Evolutionary conservation across 331 rosid species (phyloP).

Genomic region (Rhamnella rubrinervis): DNA sequence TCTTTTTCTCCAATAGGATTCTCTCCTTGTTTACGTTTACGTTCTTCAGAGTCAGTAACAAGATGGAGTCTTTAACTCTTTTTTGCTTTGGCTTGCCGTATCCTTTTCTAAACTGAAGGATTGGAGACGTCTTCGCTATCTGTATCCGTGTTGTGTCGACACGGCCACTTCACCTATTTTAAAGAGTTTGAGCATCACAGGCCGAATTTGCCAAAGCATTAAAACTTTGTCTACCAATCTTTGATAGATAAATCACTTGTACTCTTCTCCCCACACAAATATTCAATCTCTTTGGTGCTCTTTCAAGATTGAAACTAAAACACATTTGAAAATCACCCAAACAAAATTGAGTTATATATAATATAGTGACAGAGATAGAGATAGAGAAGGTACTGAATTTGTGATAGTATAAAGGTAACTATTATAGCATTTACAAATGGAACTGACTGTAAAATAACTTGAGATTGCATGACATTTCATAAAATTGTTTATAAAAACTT

Average conservation of each 20-base stretch:
- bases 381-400: background rate
- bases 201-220: background rate
- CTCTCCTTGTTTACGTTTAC: too few relatives aligned
- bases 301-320: slow-evolving; percentile 10
- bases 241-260: background rate
- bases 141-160: too few relatives aligned
- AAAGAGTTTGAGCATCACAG: too few relatives aligned
- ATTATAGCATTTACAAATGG: background rate
- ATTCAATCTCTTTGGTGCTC: slow-evolving; percentile 10
- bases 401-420: background rate
- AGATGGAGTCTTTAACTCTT: too few relatives aligned
- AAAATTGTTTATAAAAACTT: too few relatives aligned
- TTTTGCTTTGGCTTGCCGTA: too few relatives aligned
- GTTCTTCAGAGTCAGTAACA: too few relatives aligned
- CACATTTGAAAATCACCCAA: background rate
- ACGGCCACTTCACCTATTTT: too few relatives aligned
- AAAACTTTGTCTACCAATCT: slow-evolving; percentile 8
- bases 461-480: background rate
- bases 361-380: too few relatives aligned
- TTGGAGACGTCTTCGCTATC: too few relatives aligned
- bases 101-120: too few relatives aligned
- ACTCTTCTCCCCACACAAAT: background rate
- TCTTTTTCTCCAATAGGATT: too few relatives aligned
- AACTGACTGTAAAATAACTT: background rate
- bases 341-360: background rate